Evolutionary conservation across 2,329 filamentous ascomycete species (phyloP), one percentile per base, ranked within the genome.

Genomic region (Fusarium sp.): DNA sequence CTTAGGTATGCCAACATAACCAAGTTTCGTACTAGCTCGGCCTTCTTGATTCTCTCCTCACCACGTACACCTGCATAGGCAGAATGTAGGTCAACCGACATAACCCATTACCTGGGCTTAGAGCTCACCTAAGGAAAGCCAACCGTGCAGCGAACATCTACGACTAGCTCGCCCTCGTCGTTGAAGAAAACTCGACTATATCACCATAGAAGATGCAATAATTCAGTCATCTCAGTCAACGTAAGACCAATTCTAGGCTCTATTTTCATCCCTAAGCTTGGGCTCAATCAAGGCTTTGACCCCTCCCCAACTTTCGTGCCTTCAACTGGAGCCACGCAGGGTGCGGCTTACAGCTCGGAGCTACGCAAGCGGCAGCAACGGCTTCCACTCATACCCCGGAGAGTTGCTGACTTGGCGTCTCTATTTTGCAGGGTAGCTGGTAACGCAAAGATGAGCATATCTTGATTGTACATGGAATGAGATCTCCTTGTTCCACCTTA

Each of bases 331-430:
- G n/a, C 59, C 65, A 50, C 64, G 66, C 18, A 68, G 59, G 25
- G 43, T 46, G 28, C 54, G 49, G 27, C 53, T 64, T 16, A 59
- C 25, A n/a, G 49, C 55, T 7, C 18, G 34, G 34, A n/a, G 34
- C 34, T 18, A 37, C 18, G 34, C 34, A 37, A 37, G 34, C 16
- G 48, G 42, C 23, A 11, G 18, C 41, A 30, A 14, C 58, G 51
- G 25, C 43, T 68, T 25, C 63, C 57, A 21, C 47, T 68, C 63
- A 59, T 63, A 10, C 58, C 58, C 41, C 48, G 42, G 14, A 59
- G 58, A 42, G 51, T 63, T 23, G 23, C 30, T 48, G 51, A 63
- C 12, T 40, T 67, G 23, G n/a, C 30, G 21, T 25, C 48, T 25
- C 13, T 41, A 23, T 34, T 42, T 23, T 13, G 23, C 10, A 40